Evolutionary conservation across 768 basidiomycete genomes (phyloP).

Genomic region (Boletus rufocinnamomeus): DNA sequence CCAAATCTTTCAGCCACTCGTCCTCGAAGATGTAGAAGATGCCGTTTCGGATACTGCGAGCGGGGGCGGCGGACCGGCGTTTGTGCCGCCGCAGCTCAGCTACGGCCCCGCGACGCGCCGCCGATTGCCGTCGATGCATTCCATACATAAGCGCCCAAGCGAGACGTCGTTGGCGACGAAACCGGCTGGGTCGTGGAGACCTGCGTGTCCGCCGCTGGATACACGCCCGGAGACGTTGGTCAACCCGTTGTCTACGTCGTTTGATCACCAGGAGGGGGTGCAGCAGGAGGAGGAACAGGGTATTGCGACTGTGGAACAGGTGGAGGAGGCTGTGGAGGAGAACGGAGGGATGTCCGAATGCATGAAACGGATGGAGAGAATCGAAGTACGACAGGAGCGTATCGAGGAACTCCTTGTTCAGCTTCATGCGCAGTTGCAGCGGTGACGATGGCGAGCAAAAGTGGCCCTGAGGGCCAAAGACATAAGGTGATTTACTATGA

Average conservation of each 20-base stretch:
- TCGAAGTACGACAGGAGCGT: constrained; percentile 48
- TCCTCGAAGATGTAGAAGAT: constrained; percentile 50
- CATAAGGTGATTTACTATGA: background rate
- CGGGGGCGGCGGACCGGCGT: constrained; percentile 6
- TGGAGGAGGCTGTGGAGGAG: constrained; percentile 30
- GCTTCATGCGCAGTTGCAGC: constrained; percentile 25
- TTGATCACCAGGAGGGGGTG: constrained; percentile 20
- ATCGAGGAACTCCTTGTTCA: constrained; percentile 49
- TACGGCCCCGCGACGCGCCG: constrained; percentile 45
- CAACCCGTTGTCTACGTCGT: constrained; percentile 29
- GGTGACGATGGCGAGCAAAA: background rate
- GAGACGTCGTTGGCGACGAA: constrained; percentile 12
- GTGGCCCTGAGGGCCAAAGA: background rate
- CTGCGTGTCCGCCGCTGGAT: constrained; percentile 22
- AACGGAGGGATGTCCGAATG: constrained; percentile 31
- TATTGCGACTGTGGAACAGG: constrained; percentile 29
- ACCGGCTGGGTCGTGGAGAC: constrained; percentile 10
- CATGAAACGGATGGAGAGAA: constrained; percentile 39
- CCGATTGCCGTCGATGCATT: constrained; percentile 39
- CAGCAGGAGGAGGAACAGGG: constrained; percentile 4
- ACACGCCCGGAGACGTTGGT: constrained; percentile 27
- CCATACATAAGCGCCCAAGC: constrained; percentile 16
- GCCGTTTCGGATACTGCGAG: constrained; percentile 24
- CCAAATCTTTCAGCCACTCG: constrained; percentile 69
- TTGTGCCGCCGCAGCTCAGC: constrained; percentile 27